A percentile compares a stretch with the other conserved stretches of the same genome.
Evolutionary conservation across 345 rosid species (phyloP).

Genomic region (Gynandropsis gynandra): DNA sequence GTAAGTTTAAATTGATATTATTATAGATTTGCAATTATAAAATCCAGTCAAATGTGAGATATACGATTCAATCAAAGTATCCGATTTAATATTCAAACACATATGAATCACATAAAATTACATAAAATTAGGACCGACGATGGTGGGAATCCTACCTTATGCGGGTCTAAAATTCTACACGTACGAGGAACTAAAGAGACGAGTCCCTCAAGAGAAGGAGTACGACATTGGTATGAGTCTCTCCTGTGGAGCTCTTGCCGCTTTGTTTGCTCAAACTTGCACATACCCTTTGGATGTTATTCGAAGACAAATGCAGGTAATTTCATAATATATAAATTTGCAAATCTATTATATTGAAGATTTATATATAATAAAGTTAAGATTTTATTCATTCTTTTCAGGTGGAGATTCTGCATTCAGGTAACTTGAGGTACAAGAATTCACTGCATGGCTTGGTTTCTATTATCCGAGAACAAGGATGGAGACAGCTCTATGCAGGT

Average conservation of each 20-base stretch:
- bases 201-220: conserved; percentile 86
- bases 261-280: conserved; percentile 82
- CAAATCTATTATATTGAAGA: too few species aligned
- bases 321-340: not conserved
- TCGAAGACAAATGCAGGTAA: conserved; percentile 98
- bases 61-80: too few species aligned
- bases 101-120: too few species aligned
- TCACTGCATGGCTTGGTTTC: conserved; percentile 60
- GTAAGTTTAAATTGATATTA: too few species aligned
- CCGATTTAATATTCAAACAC: too few species aligned
- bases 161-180: conserved; percentile 92
- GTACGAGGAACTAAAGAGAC: conserved; percentile 80
- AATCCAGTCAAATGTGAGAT: too few species aligned
- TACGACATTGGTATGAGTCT: conserved; percentile 75
- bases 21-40: too few species aligned
- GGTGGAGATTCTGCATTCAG: conserved; percentile 73
- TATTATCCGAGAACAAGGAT: conserved; percentile 71
- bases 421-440: conserved; percentile 52
- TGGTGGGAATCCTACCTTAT: conserved; percentile 88
- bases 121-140: conserved; percentile 70
- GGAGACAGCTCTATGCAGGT: conserved; percentile 94
- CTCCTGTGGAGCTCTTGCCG: conserved; percentile 95
- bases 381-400: too few species aligned
- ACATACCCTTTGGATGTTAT: conserved; percentile 97
- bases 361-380: not conserved